Base-by-base conservation (phyloP, 2,329 filamentous ascomycete species). In the Talaromyces sp. region DNA sequence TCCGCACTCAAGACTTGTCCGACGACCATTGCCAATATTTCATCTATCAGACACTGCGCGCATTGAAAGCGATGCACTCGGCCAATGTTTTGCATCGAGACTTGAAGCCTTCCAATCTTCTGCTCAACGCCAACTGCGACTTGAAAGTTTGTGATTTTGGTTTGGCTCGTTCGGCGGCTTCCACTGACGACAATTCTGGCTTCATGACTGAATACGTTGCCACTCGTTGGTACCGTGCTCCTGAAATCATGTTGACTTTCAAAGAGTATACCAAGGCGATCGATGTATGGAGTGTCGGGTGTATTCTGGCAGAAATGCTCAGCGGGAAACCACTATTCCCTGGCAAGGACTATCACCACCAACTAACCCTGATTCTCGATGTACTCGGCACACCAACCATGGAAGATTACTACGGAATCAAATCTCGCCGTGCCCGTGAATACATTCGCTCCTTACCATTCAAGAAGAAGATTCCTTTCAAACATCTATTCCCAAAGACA, bases 201-300 rank as follows among this genome's bases (percentile, higher is more conserved):
- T 99, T 99, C 84, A 99, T 99, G 94, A 99, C 94, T 15, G 94
- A 99, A 95, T 99, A 99, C 73, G 94, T 99, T 58, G 94, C 94
- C 53, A 99, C 94, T 48, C 88, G 94, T 69, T 99, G 94, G 94
- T 99, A 99, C 78, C 91, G 94, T 76, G 94, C 94, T 5, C 94
- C 94, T 3, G 94, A 99, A 75, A 99, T 99, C 75, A 99, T 99
- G 94, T 88, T 99, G 79, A 99, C 94, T 11, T 99, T 97, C 82
- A 97, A 99, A 80, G 94, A 99, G 78, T 99, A 99, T 79, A 99
- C 94, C 68, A 99, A 97, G 78, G 94, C 94, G 43, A 99, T 99
- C 70, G 94, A 99, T 71, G 92, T 99, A 10, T 99, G 94, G 94
- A 97, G 92, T 69, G 94, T 99, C 53, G 94, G 94, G 58, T 99